These are phyloP conservation scores for Harrya chromipes DNA, from an alignment of 768 basidiomycete genomes.

Conservation along the genomic window DNA sequence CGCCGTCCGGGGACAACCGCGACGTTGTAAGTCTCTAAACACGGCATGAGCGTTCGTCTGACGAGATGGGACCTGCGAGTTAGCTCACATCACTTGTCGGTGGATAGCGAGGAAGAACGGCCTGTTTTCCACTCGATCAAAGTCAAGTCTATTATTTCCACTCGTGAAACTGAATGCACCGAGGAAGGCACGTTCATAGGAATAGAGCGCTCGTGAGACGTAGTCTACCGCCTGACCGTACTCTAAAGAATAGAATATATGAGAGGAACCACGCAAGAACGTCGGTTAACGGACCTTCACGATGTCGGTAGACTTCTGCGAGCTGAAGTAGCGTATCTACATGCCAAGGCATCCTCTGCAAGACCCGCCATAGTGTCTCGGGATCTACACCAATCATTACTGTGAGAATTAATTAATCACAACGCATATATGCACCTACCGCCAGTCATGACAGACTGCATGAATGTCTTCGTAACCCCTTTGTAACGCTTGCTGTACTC, in stretches of 20 bases:
- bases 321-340: conserved; percentile 68
- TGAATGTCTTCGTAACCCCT: conserved; percentile 75
- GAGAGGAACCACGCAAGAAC: background rate
- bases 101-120: conserved; percentile 90
- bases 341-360: conserved; percentile 86
- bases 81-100: conserved; percentile 70
- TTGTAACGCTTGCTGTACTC: conserved; percentile 86
- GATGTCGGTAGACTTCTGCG: conserved; percentile 48
- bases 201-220: no score
- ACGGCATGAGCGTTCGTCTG: background rate
- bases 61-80: background rate
- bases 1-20: conserved; percentile 85
- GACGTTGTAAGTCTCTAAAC: conserved; percentile 74
- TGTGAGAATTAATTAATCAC: background rate
- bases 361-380: conserved; percentile 69
- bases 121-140: conserved; percentile 86
- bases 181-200: conserved; percentile 83
- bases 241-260: no score
- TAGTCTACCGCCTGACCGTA: no score
- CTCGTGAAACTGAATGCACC: conserved; percentile 83
- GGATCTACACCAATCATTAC: conserved; percentile 50
- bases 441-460: conserved; percentile 76
- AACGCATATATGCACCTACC: conserved; percentile 44
- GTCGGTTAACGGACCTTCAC: conserved; percentile 62
- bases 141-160: conserved; percentile 83